A percentile compares a stretch with the other conserved stretches of the same genome.
phyloP scores from a whole-genome alignment of 1,139 yeast genomes.

The Debaryomycetaceae sp. region DNA sequence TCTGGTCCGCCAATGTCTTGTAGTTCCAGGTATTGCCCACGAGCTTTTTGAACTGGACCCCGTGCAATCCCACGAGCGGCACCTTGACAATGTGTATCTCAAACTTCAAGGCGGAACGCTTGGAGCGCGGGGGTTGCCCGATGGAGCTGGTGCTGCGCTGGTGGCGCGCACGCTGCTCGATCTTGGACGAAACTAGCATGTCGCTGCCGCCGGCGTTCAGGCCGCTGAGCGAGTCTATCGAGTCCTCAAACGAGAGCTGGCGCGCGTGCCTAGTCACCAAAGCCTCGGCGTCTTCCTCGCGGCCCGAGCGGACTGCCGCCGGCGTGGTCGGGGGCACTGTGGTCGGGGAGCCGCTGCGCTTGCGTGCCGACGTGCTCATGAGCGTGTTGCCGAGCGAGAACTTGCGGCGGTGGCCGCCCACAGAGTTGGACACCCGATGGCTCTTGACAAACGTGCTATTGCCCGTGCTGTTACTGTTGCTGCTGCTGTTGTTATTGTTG shows the following conservation, averaged over 20 bases:
- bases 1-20: conserved; percentile 84
- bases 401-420: conserved; percentile 43
- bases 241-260: conserved; percentile 31
- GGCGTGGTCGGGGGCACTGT: conserved; percentile 42
- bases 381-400: conserved; percentile 52
- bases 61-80: conserved; percentile 81
- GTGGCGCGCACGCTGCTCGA: conserved; percentile 40
- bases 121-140: conserved; percentile 9
- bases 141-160: conserved; percentile 16
- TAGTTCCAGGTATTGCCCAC: conserved; percentile 95
- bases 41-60: conserved; percentile 89
- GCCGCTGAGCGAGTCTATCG: conserved; percentile 52
- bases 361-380: conserved; percentile 33
- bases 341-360: conserved; percentile 36
- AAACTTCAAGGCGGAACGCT: conserved; percentile 55
- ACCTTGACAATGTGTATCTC: conserved; percentile 91
- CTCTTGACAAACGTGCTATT: conserved; percentile 6
- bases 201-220: conserved; percentile 44
- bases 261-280: conserved; percentile 9
- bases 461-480: too few relatives aligned
- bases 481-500: too few relatives aligned
- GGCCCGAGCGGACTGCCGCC: conserved; percentile 32
- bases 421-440: conserved; percentile 21
- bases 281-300: conserved; percentile 30
- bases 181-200: conserved; percentile 50